Conservation (phyloP, 106 monocot species). For the Phalaenopsis aphrodite region DNA sequence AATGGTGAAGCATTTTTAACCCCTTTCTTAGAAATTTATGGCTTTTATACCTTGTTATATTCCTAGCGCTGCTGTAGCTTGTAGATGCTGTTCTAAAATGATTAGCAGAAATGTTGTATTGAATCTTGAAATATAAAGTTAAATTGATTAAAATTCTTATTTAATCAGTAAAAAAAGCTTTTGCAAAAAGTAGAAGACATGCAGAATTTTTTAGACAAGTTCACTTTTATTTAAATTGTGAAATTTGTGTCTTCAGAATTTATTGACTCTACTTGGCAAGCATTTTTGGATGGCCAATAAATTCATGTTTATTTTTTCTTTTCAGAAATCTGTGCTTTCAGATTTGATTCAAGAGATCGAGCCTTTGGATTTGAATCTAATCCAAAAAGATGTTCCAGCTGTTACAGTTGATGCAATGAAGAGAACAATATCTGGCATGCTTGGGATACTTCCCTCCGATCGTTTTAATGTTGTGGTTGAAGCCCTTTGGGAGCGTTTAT, state of each 20-base stretch:
- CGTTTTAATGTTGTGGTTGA: slow-evolving; percentile 79
- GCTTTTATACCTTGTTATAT: background rate
- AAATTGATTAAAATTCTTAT: slow-evolving; percentile 1
- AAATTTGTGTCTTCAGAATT: background rate
- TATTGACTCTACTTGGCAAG: slow-evolving; percentile 2
- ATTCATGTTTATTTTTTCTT: slow-evolving; percentile 4
- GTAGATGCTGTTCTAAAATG: background rate
- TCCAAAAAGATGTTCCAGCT: slow-evolving; percentile 82
- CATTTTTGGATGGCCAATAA: background rate
- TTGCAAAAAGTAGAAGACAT: background rate
- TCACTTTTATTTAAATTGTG: background rate
- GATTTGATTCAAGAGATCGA: slow-evolving; percentile 96
- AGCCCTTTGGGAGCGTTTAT: slow-evolving; percentile 79
- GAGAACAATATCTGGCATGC: slow-evolving; percentile 91
- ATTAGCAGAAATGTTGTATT: background rate
- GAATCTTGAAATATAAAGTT: background rate
- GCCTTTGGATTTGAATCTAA: slow-evolving; percentile 78
- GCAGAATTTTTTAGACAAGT: background rate
- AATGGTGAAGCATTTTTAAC: background rate
- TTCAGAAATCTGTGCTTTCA: slow-evolving; percentile 64
- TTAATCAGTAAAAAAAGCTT: background rate
- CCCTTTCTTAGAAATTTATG: background rate
- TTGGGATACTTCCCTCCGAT: slow-evolving; percentile 88
- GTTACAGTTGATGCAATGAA: slow-evolving; percentile 94
- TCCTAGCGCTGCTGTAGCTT: background rate